Percentiles rank a stretch among this genome's conserved stretches.
Conservation (phyloP, 75 land plant genomes). For the Larix kaempferi region DNA sequence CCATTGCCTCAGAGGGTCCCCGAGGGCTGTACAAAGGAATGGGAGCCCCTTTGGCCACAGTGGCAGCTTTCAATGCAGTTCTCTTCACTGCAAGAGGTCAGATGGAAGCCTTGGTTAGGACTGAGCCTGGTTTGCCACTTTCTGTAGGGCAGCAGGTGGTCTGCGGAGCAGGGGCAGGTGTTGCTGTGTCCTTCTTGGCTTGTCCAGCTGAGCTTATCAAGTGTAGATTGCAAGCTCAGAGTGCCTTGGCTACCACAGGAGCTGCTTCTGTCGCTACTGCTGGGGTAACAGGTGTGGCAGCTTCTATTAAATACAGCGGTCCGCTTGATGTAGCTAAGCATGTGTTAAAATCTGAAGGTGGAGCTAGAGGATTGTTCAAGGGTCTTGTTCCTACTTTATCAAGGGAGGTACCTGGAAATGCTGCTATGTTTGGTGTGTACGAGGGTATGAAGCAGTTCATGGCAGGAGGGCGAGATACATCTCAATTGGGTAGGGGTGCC, state of each 20-base stretch:
- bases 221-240: slow-evolving; percentile 95
- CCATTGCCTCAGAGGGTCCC: slow-evolving; percentile 75
- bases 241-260: slow-evolving; percentile 49
- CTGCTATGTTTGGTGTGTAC: slow-evolving; percentile 89
- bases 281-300: slow-evolving; percentile 11
- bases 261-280: slow-evolving; percentile 33
- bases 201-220: slow-evolving; percentile 98
- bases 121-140: slow-evolving; percentile 63
- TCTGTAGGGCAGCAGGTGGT: slow-evolving; percentile 72
- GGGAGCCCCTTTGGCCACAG: slow-evolving; percentile 99
- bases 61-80: slow-evolving; percentile 95
- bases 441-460: slow-evolving; percentile 69
- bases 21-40: slow-evolving; percentile 94
- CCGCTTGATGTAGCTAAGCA: slow-evolving; percentile 93
- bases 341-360: slow-evolving; percentile 75
- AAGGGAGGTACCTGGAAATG: slow-evolving; percentile 98
- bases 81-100: slow-evolving; percentile 93
- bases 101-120: slow-evolving; percentile 81
- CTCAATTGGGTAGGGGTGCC: slow-evolving; percentile 64
- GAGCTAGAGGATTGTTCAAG: slow-evolving; percentile 76
- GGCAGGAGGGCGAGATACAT: slow-evolving; percentile 89
- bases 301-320: slow-evolving; percentile 67
- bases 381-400: slow-evolving; percentile 87
- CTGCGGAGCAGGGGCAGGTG: slow-evolving; percentile 91
- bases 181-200: slow-evolving; percentile 89